Conservation (phyloP, 192 early-diverging fungal genomes). For the Lunasporangiospora selenospora region DNA sequence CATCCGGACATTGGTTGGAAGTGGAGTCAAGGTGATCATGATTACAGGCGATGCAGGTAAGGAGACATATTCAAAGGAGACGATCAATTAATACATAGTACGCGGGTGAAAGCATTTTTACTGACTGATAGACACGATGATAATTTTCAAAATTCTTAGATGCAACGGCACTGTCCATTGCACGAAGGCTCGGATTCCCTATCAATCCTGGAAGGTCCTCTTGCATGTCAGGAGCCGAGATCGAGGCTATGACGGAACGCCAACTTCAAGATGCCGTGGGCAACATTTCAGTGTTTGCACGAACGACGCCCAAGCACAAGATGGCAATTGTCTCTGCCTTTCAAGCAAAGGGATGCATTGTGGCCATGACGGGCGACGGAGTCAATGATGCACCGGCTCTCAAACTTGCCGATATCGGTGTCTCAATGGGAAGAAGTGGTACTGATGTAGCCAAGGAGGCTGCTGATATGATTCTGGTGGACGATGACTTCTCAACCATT, state of each 20-base stretch:
- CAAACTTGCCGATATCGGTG: conserved; percentile 92
- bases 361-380: conserved; percentile 98
- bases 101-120: too few relatives aligned
- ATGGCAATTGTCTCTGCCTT: conserved; percentile 89
- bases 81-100: too few relatives aligned
- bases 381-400: conserved; percentile 97
- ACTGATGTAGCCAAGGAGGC: conserved; percentile 98
- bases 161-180: conserved; percentile 90
- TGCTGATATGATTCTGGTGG: conserved; percentile 95
- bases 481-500: conserved; percentile 96
- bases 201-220: conserved; percentile 59
- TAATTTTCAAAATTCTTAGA: conserved; percentile 57
- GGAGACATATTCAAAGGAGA: too few relatives aligned
- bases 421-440: conserved; percentile 95
- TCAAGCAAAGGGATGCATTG: conserved; percentile 85
- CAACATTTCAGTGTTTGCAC: conserved; percentile 77
- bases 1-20: conserved; percentile 70
- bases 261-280: conserved; percentile 70
- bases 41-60: conserved; percentile 93
- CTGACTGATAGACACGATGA: too few relatives aligned
- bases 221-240: conserved; percentile 76
- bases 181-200: conserved; percentile 84
- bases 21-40: conserved; percentile 94
- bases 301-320: conserved; percentile 88
- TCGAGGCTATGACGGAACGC: conserved; percentile 69